Percentiles rank a stretch among this genome's conserved stretches.
phyloP scores from a whole-genome alignment of 768 basidiomycete species.

The Phylloporus arenicola region DNA sequence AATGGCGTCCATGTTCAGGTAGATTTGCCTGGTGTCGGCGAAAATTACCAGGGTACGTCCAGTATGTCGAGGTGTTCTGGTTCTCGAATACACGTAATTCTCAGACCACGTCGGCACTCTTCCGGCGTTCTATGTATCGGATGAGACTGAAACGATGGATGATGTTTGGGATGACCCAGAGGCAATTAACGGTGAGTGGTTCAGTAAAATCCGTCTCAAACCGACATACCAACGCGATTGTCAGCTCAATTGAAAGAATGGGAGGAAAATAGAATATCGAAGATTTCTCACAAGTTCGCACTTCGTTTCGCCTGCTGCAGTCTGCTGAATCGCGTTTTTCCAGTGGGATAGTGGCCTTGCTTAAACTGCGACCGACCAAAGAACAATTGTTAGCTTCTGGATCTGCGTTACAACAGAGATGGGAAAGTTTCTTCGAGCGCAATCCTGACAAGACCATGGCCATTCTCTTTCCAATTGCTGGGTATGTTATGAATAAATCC shows the following conservation, averaged over 20 bases:
- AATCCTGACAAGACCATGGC: conserved; percentile 28
- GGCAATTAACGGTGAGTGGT: conserved; percentile 34
- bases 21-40: conserved; percentile 40
- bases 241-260: too few species aligned
- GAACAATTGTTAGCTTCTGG: conserved; percentile 18
- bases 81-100: not conserved
- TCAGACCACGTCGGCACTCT: conserved; percentile 28
- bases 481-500: conserved; percentile 22
- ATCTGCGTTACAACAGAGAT: conserved; percentile 16
- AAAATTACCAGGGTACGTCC: conserved; percentile 34
- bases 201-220: conserved; percentile 4
- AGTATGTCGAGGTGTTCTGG: not conserved
- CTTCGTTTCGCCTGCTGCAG: not conserved
- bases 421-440: conserved; percentile 15
- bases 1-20: conserved; percentile 28
- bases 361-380: conserved; percentile 23
- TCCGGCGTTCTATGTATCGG: conserved; percentile 34
- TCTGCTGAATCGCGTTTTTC: not conserved
- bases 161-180: conserved; percentile 36
- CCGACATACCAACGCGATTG: too few species aligned
- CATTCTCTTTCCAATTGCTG: conserved; percentile 34
- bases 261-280: conserved; percentile 34
- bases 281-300: conserved; percentile 50
- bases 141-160: conserved; percentile 46
- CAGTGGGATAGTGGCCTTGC: conserved; percentile 13